Base-by-base conservation (phyloP, 805 yeast species). In the Metschnikowia picachoensis region DNA sequence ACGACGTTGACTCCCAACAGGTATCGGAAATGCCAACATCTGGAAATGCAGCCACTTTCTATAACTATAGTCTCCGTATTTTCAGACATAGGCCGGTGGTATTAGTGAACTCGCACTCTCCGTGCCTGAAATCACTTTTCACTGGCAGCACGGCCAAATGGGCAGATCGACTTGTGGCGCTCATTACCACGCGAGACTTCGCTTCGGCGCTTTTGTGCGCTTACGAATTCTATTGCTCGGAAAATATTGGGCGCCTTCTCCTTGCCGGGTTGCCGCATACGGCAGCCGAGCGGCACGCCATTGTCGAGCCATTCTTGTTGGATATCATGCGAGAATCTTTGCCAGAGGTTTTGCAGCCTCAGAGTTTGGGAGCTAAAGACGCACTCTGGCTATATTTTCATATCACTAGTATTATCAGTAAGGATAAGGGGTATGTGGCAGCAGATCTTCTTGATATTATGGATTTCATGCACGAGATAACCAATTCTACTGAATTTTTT, bases 61-160 rank as follows among this genome's bases (percentile, higher is more conserved):
- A 40, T 46, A 51, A 49, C 27, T 51, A 53, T 30, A 51, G 60
- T 15, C 50, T 62, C 30, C 57, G 58, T 29, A 55, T 59, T 14
- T 49, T 58, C 30, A 62, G 65, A 28, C 59, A 60, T 35, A 52
- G 60, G 28, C 47, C 63, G 12, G 49, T 66, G 33, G 32, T 60
- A 6, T 40, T 60, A 30, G 48, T 57, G 13, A 50, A 48, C 17
- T 44, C 52, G 2, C 51, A 41, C 35, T 15, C 49, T 4, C n/a
- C 35, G 27, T 52, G 50, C 13, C 37, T 31, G 20, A 47, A 43
- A 25, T 71, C 76, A 17, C 39, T 88, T 0, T 75, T 66, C 6
- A 72, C 82, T 2, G 95, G 91, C 0, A 69, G 79, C 20, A 62
- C 80, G 13, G 68, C 80, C 2, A 80, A 76, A 53, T 88, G 90